These are phyloP conservation scores for Pharus latifolius DNA, from an alignment of 176 grass and related monocot genomes.

Conservation along the genomic window DNA sequence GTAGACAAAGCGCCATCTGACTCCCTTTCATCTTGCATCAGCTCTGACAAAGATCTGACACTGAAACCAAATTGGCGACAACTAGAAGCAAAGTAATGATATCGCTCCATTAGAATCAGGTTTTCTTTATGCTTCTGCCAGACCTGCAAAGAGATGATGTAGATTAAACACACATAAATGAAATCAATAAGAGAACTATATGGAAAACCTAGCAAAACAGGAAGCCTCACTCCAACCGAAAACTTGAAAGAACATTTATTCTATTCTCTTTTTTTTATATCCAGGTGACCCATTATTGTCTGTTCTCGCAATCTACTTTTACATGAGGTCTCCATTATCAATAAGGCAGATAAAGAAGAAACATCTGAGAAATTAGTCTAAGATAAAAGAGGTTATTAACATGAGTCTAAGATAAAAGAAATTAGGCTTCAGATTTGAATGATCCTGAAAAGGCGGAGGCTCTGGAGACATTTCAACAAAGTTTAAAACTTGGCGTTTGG, in stretches of 20 bases:
- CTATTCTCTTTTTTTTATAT: not conserved
- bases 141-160: constrained; percentile 35
- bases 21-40: constrained; percentile 79
- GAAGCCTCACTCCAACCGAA: not conserved
- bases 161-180: not conserved
- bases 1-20: constrained; percentile 66
- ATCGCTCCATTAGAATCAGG: constrained; percentile 91
- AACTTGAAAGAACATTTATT: too few relatives aligned
- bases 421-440: too few relatives aligned
- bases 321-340: too few relatives aligned
- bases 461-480: too few relatives aligned
- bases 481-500: too few relatives aligned
- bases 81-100: constrained; percentile 90
- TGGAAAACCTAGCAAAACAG: not conserved
- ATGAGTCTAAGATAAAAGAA: too few relatives aligned
- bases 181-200: not conserved
- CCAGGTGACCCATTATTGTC: not conserved
- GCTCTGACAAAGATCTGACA: constrained; percentile 56
- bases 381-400: too few relatives aligned
- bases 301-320: too few relatives aligned
- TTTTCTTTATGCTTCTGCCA: constrained; percentile 95
- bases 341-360: too few relatives aligned
- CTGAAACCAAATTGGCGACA: constrained; percentile 46
- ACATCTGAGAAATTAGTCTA: too few relatives aligned
- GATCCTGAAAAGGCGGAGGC: too few relatives aligned